Percentiles rank a stretch among this genome's conserved stretches.
These are phyloP conservation scores for Teratosphaeria epicoccoides DNA, from an alignment of 2,329 filamentous ascomycete genomes.

Conservation along the genomic window DNA sequence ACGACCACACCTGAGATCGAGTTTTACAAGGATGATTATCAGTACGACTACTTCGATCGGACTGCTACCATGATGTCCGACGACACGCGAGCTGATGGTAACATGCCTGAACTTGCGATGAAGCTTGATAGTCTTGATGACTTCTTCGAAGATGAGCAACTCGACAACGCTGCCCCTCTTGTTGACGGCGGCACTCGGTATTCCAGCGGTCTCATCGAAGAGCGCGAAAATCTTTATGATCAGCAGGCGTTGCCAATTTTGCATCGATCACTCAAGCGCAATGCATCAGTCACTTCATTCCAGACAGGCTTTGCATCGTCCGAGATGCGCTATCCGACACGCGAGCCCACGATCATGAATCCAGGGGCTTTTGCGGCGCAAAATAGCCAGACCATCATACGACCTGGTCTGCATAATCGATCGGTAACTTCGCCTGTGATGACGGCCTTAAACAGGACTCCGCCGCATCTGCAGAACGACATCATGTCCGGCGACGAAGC, in stretches of 20 bases:
- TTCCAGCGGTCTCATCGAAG: conserved; percentile 34
- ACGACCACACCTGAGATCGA: conserved; percentile 76
- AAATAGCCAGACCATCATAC: conserved; percentile 27
- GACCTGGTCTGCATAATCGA: conserved; percentile 65
- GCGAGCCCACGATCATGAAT: conserved; percentile 42
- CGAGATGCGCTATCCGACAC: conserved; percentile 52
- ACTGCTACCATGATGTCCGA: conserved; percentile 92
- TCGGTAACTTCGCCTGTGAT: conserved; percentile 73
- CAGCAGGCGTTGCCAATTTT: conserved; percentile 86
- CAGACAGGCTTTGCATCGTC: conserved; percentile 67
- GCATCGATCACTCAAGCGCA: conserved; percentile 65
- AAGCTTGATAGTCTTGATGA: conserved; percentile 45
- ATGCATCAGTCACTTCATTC: conserved; percentile 63
- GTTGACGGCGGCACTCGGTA: conserved; percentile 10
- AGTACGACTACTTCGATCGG: conserved; percentile 67
- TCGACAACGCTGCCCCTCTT: conserved; percentile 23
- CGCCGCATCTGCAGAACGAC: conserved; percentile 43
- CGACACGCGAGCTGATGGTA: conserved; percentile 59
- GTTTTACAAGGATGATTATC: conserved; percentile 83
- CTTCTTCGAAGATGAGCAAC: conserved; percentile 41
- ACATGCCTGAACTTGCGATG: conserved; percentile 70
- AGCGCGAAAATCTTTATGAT: conserved; percentile 76
- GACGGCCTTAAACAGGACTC: conserved; percentile 36
- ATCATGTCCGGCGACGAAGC: conserved; percentile 68
- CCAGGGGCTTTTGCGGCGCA: conserved; percentile 44